These are phyloP conservation scores for Pecoramyces ruminantium DNA, from an alignment of 192 early-diverging fungal species.

Conservation along the genomic window DNA sequence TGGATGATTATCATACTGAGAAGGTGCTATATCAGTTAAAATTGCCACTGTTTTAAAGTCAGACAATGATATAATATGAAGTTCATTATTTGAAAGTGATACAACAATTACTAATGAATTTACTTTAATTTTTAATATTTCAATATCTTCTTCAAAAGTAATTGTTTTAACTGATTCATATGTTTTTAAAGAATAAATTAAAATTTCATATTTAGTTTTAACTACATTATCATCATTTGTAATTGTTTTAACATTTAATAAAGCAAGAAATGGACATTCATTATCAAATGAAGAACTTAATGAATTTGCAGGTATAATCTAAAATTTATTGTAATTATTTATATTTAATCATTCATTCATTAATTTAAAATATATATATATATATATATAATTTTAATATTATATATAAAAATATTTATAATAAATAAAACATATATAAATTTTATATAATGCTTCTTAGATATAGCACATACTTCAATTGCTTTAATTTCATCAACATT, in stretches of 20 bases:
- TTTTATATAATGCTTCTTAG: no score
- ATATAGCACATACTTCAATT: conserved; percentile 31
- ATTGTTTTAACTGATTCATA: neutral
- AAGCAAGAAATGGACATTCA: conserved; percentile 22
- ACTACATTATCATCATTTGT: neutral
- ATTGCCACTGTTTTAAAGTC: conserved; percentile 17
- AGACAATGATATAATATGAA: conserved; percentile 28
- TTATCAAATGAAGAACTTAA: conserved; percentile 13
- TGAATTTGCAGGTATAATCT: conserved; percentile 9
- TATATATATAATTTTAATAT: neutral
- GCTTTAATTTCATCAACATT: conserved; percentile 21
- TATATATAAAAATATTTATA: neutral
- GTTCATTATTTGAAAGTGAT: conserved; percentile 1
- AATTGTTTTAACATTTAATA: conserved; percentile 3
- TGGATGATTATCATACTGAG: conserved; percentile 8
- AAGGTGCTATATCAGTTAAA: conserved; percentile 28
- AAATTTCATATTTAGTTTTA: neutral
- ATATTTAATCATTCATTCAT: no score
- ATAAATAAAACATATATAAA: neutral
- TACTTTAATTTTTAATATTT: neutral
- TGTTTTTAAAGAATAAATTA: neutral
- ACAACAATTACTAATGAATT: neutral
- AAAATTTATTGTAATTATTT: no score
- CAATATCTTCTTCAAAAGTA: neutral
- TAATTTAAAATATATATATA: conserved; percentile 3